Conservation (phyloP, 1,139 yeast species). For the Fermentozyma sake region DNA sequence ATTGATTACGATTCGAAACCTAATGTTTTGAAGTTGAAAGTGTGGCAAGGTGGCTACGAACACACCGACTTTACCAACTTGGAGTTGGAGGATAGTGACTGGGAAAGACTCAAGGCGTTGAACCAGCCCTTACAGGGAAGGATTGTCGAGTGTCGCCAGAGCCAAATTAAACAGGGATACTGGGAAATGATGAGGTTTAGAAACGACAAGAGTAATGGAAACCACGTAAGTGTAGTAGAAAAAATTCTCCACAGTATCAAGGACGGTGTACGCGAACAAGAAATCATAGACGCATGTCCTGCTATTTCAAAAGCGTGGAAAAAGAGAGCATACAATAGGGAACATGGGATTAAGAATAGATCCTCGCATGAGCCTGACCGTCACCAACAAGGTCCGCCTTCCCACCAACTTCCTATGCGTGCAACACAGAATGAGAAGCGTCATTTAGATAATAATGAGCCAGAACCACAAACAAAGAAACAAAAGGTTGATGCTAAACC, state of each 20-base stretch:
- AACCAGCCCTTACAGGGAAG: conserved; percentile 88
- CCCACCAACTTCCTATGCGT: background rate
- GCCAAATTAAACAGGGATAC: conserved; percentile 45
- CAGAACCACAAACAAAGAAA: no score
- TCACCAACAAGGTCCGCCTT: background rate
- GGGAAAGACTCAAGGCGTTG: conserved; percentile 69
- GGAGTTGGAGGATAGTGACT: conserved; percentile 63
- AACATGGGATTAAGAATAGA: conserved; percentile 6
- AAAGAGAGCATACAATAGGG: conserved; percentile 28
- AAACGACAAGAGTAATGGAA: conserved; percentile 88
- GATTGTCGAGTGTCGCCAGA: conserved; percentile 75
- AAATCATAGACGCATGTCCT: conserved; percentile 48
- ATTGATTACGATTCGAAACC: conserved; percentile 83
- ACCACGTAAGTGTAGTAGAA: conserved; percentile 74
- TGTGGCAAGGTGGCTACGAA: conserved; percentile 72
- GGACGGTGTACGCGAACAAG: conserved; percentile 82
- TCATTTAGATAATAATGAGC: conserved; percentile 6
- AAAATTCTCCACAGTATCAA: conserved; percentile 79
- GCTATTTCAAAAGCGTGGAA: conserved; percentile 34
- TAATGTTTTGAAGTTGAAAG: conserved; percentile 49
- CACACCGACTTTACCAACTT: conserved; percentile 69
- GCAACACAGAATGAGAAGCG: conserved; percentile 2
- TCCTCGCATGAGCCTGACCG: conserved; percentile 1
- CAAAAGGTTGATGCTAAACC: no score
- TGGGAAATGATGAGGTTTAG: conserved; percentile 90